Evolutionary conservation across 1,284 basidiomycete species (phyloP).

Genomic region (Cutaneotrichosporon sp.): DNA sequence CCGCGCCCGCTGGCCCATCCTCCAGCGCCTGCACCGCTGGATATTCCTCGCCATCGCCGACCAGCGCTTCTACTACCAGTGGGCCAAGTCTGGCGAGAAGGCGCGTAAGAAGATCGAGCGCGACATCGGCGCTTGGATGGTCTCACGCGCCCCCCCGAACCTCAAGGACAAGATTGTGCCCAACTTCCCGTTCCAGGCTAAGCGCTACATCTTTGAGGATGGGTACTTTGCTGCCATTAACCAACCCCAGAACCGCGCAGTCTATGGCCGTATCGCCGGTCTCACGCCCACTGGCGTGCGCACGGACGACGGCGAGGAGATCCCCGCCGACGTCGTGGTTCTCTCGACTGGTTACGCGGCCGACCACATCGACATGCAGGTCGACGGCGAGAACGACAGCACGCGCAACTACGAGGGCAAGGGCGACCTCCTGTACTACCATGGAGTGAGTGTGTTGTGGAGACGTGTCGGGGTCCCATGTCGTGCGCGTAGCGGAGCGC

Average conservation of each 20-base stretch:
- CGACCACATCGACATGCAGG: slow-evolving; percentile 25
- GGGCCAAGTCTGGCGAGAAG: slow-evolving; percentile 19
- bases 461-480: no score
- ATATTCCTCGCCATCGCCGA: slow-evolving; percentile 19
- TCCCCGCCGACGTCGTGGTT: slow-evolving; percentile 25
- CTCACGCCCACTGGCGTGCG: slow-evolving; percentile 17
- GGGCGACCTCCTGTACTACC: slow-evolving; percentile 23
- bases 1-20: slow-evolving; percentile 18
- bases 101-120: slow-evolving; percentile 20
- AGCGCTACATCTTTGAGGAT: slow-evolving; percentile 28
- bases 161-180: slow-evolving; percentile 26
- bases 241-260: slow-evolving; percentile 18
- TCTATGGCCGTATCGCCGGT: slow-evolving; percentile 23
- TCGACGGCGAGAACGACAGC: slow-evolving; percentile 21
- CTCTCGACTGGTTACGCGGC: slow-evolving; percentile 27
- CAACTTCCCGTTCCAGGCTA: slow-evolving; percentile 20
- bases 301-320: slow-evolving; percentile 21
- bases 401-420: slow-evolving; percentile 23
- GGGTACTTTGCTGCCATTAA: slow-evolving; percentile 28
- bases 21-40: slow-evolving; percentile 20
- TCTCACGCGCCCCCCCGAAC: slow-evolving; percentile 16
- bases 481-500: no score
- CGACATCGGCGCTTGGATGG: slow-evolving; percentile 21
- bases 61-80: slow-evolving; percentile 20
- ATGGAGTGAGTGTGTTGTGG: slow-evolving; percentile 11